These are phyloP conservation scores for Sarocladiaceae sp. DNA, from an alignment of 2,329 filamentous ascomycete genomes.

Conservation along the genomic window DNA sequence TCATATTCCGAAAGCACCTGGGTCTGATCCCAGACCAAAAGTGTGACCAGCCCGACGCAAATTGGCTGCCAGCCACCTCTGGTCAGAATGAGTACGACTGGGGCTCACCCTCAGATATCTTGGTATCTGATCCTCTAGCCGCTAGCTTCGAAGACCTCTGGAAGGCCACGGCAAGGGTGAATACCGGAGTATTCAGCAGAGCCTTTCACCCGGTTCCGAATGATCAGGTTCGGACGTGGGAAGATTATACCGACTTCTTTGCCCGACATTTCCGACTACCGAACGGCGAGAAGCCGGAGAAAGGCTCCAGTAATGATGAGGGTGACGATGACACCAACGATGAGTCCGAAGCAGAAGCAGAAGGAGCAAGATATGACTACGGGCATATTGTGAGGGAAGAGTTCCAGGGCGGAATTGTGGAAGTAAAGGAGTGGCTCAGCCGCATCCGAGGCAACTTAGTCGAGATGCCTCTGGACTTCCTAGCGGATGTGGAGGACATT, in stretches of 20 bases:
- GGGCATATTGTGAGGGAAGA: slow-evolving; percentile 83
- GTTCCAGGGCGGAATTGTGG: slow-evolving; percentile 67
- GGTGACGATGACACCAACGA: slow-evolving; percentile 44
- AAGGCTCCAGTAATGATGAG: slow-evolving; percentile 49
- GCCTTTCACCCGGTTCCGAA: slow-evolving; percentile 78
- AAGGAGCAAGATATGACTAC: slow-evolving; percentile 45
- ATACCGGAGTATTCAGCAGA: slow-evolving; percentile 76
- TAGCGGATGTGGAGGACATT: slow-evolving; percentile 77
- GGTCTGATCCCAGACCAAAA: slow-evolving; percentile 74
- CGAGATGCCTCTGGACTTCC: slow-evolving; percentile 87
- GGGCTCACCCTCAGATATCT: slow-evolving; percentile 59
- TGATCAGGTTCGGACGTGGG: slow-evolving; percentile 65
- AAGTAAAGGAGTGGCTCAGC: slow-evolving; percentile 66
- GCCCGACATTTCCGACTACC: slow-evolving; percentile 60
- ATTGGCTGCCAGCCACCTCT: slow-evolving; percentile 70
- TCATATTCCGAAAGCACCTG: slow-evolving; percentile 88
- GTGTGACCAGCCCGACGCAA: slow-evolving; percentile 62
- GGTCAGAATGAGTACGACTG: slow-evolving; percentile 71
- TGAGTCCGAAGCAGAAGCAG: slow-evolving; percentile 51
- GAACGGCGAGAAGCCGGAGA: slow-evolving; percentile 34
- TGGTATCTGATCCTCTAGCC: slow-evolving; percentile 71
- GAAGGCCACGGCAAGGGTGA: slow-evolving; percentile 66
- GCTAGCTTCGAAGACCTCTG: slow-evolving; percentile 67
- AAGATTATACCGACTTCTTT: slow-evolving; percentile 70
- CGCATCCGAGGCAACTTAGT: slow-evolving; percentile 68